Conservation (phyloP, 306 rosid genomes). For the Canavalia gladiata region DNA sequence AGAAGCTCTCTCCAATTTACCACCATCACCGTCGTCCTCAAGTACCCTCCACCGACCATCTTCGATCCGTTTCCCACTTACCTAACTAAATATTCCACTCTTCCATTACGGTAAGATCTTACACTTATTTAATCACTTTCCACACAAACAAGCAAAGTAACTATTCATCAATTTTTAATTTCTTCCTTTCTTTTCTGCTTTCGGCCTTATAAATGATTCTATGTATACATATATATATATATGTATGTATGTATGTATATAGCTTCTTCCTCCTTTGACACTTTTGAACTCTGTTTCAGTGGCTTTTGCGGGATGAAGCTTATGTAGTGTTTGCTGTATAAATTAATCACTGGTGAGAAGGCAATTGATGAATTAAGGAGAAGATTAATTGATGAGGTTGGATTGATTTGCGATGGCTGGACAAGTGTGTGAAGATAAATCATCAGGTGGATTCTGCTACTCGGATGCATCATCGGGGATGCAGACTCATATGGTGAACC, state of each 20-base stretch:
- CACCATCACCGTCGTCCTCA: slow-evolving; percentile 10
- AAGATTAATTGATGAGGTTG: background rate
- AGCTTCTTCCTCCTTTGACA: background rate
- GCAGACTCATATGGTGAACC: slow-evolving; percentile 63
- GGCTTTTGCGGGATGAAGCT: slow-evolving; percentile 25
- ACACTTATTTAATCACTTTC: slow-evolving; percentile 22
- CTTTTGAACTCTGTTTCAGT: slow-evolving; percentile 26
- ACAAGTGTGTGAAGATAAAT: slow-evolving; percentile 65
- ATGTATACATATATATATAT: too few species aligned
- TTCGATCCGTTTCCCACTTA: background rate
- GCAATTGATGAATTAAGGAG: background rate
- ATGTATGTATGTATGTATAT: too few species aligned
- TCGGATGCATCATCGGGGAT: slow-evolving; percentile 60
- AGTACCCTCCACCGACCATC: slow-evolving; percentile 25
- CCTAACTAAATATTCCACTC: slow-evolving; percentile 31
- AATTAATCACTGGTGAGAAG: background rate
- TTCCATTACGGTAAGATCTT: slow-evolving; percentile 42
- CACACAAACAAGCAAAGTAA: slow-evolving; percentile 32
- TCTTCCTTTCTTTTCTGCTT: background rate
- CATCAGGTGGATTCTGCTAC: slow-evolving; percentile 65
- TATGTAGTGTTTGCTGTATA: too few species aligned
- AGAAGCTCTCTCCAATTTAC: slow-evolving; percentile 39
- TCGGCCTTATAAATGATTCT: slow-evolving; percentile 8
- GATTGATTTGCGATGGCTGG: slow-evolving; percentile 55
- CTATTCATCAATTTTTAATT: background rate